These are phyloP conservation scores for Penicillium brasilianum DNA, from an alignment of 2,329 filamentous ascomycete species.

Conservation along the genomic window DNA sequence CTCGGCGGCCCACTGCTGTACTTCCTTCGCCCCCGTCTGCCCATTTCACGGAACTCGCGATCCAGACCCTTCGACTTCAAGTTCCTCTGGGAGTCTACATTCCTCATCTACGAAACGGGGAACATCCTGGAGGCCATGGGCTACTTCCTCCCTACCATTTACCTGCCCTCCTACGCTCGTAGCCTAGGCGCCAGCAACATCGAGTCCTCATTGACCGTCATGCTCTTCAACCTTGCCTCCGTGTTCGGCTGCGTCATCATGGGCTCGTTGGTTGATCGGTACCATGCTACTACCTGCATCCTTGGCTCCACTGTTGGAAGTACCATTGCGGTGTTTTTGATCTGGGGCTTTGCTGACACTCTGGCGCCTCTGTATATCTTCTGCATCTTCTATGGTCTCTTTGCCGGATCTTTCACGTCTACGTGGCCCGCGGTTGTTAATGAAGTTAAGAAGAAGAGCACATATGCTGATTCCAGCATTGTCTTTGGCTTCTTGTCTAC, in stretches of 20 bases:
- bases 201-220: slow-evolving; percentile 36
- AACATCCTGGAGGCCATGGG: slow-evolving; percentile 47
- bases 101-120: slow-evolving; percentile 55
- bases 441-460: slow-evolving; percentile 46
- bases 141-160: slow-evolving; percentile 46
- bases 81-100: slow-evolving; percentile 45
- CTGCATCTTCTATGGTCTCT: slow-evolving; percentile 53
- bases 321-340: slow-evolving; percentile 49
- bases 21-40: slow-evolving; percentile 52
- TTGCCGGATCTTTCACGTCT: slow-evolving; percentile 50
- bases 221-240: slow-evolving; percentile 40
- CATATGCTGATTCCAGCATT: slow-evolving; percentile 52
- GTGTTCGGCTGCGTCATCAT: slow-evolving; percentile 41
- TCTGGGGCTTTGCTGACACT: slow-evolving; percentile 55
- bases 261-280: slow-evolving; percentile 49
- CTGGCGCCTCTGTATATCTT: slow-evolving; percentile 51
- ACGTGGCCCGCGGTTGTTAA: slow-evolving; percentile 54
- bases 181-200: slow-evolving; percentile 31
- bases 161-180: slow-evolving; percentile 47
- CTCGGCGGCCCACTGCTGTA: slow-evolving; percentile 32
- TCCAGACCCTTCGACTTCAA: slow-evolving; percentile 48
- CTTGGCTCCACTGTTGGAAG: slow-evolving; percentile 50
- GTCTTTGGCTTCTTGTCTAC: slow-evolving; percentile 56
- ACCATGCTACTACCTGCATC: slow-evolving; percentile 47
- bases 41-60: slow-evolving; percentile 32